Conservation (phyloP, 108 stramenopile species). For the Cylindrotheca closterium region DNA sequence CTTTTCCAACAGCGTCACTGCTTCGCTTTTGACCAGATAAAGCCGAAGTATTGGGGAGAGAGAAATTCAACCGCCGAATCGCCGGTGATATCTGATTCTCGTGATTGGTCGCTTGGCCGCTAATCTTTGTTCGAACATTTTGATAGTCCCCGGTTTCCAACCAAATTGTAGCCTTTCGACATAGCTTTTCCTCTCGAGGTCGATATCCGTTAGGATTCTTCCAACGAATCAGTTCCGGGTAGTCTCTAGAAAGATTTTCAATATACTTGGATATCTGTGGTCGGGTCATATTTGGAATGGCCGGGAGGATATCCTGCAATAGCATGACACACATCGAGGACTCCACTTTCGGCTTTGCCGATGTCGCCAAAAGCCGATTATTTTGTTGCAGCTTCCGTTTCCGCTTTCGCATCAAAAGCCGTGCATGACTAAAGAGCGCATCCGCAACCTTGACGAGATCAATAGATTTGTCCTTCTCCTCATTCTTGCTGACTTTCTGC, state of each 20-base stretch:
- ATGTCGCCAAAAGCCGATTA: neutral
- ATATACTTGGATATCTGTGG: neutral
- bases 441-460: conserved; percentile 21
- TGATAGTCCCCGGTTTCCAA: conserved; percentile 25
- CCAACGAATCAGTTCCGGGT: neutral
- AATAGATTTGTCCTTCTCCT: conserved; percentile 7
- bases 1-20: no score
- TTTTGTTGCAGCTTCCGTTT: neutral
- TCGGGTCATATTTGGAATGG: neutral
- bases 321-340: conserved; percentile 1
- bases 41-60: no score
- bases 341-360: neutral
- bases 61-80: no score
- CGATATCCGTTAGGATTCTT: conserved; percentile 3
- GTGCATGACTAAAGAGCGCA: conserved; percentile 18
- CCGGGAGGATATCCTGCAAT: conserved; percentile 5
- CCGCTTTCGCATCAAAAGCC: conserved; percentile 8
- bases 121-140: conserved; percentile 9
- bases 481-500: neutral
- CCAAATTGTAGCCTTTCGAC: conserved; percentile 5
- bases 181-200: neutral
- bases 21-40: no score
- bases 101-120: no score
- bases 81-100: no score
- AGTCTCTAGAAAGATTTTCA: neutral